These are phyloP conservation scores for Holtermanniella nyarrowii DNA, from an alignment of 768 basidiomycete genomes.

Conservation along the genomic window DNA sequence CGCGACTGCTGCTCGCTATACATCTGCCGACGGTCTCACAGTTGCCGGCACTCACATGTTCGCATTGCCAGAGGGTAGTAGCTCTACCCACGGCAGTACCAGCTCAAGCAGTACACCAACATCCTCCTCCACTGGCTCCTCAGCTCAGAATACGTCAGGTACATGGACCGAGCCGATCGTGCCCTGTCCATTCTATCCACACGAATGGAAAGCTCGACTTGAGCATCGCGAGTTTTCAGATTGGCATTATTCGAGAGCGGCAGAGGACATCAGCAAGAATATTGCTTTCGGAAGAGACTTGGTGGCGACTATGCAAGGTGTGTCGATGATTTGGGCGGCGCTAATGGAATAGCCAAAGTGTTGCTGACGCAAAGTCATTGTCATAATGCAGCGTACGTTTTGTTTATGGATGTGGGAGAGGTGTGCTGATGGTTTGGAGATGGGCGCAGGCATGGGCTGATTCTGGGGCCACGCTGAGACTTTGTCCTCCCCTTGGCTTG, in stretches of 20 bases:
- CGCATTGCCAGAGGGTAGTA: constrained; percentile 8
- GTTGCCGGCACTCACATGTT: constrained; percentile 20
- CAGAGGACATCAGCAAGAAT: neutral
- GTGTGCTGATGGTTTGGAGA: neutral
- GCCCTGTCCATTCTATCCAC: neutral
- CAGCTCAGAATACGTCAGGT: neutral
- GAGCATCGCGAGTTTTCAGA: neutral
- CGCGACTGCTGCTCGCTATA: constrained; percentile 17
- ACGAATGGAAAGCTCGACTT: neutral
- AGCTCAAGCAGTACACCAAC: too few relatives aligned
- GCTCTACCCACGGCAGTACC: constrained; percentile 8
- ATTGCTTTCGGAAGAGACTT: neutral
- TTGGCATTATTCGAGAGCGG: neutral
- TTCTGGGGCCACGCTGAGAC: neutral
- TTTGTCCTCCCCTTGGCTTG: too few relatives aligned
- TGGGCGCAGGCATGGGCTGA: neutral
- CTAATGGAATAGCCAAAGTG: too few relatives aligned
- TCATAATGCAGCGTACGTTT: neutral
- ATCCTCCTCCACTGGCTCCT: neutral
- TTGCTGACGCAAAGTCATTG: neutral
- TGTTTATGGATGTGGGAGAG: neutral
- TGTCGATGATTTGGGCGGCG: too few relatives aligned
- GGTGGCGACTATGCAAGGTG: neutral
- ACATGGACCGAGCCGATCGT: neutral
- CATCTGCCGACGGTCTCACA: constrained; percentile 13